Percentiles rank a stretch among this genome's conserved stretches.
phyloP scores from a whole-genome alignment of 345 rosid genomes.

The Iberis pinnata region DNA sequence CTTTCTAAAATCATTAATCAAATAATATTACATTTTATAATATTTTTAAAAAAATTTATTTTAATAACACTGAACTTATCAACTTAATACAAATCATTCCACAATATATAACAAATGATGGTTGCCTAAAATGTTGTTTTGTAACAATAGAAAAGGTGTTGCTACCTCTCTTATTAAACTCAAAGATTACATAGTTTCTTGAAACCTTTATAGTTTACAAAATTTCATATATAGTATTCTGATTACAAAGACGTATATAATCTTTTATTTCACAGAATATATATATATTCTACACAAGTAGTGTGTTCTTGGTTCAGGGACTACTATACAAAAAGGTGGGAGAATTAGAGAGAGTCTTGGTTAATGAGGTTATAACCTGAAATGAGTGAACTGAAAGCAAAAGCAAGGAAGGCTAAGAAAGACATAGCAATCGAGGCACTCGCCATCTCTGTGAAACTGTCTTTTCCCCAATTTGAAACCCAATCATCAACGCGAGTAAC shows the following conservation, averaged over 20 bases:
- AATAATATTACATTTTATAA: too few relatives aligned
- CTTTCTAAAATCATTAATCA: too few relatives aligned
- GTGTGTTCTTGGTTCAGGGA: constrained; percentile 3
- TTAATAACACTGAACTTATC: too few relatives aligned
- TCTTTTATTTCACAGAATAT: constrained; percentile 3
- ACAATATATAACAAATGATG: too few relatives aligned
- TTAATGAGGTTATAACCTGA: constrained; percentile 64
- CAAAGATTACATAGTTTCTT: constrained; percentile 20
- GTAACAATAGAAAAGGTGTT: too few relatives aligned
- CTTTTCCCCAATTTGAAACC: constrained; percentile 97
- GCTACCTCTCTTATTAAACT: constrained; percentile 18
- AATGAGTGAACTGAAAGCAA: constrained; percentile 65
- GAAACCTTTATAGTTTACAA: constrained; percentile 12
- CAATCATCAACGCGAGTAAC: constrained; percentile 86
- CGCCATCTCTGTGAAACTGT: constrained; percentile 87
- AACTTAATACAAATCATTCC: too few relatives aligned
- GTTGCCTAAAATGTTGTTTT: too few relatives aligned
- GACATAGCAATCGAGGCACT: constrained; percentile 86
- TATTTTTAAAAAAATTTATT: too few relatives aligned
- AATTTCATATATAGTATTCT: constrained; percentile 8
- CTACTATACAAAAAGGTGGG: constrained; percentile 18
- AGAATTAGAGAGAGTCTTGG: constrained; percentile 35
- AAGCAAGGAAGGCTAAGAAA: constrained; percentile 73
- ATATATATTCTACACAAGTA: constrained; percentile 13
- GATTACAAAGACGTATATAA: constrained; percentile 16